Conservation (phyloP, 331 rosid genomes). For the Stylosanthes scabra region DNA sequence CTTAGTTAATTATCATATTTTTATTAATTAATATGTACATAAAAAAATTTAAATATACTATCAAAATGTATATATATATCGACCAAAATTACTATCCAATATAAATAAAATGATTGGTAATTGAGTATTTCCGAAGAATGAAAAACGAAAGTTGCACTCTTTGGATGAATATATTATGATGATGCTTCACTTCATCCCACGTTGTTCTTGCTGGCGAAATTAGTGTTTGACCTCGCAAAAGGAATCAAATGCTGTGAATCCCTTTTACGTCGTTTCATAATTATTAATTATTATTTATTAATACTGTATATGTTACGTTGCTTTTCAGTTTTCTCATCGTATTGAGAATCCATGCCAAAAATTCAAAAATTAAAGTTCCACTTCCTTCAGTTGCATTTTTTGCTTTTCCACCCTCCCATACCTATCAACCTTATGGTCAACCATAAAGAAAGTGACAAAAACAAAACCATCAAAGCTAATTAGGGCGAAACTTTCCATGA, state of each 20-base stretch:
- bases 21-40: too few species aligned
- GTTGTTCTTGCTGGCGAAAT: slow-evolving; percentile 1
- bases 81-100: too few species aligned
- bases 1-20: too few species aligned
- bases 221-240: slow-evolving; percentile 37
- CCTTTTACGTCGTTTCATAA: slow-evolving; percentile 25
- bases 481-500: slow-evolving; percentile 24
- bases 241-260: slow-evolving; percentile 20
- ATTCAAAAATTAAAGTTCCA: slow-evolving; percentile 12
- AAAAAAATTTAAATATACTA: too few species aligned
- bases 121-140: neutral
- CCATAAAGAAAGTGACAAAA: slow-evolving; percentile 33
- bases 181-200: slow-evolving; percentile 14
- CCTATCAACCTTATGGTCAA: slow-evolving; percentile 25
- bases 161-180: slow-evolving; percentile 26
- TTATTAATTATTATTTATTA: neutral
- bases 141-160: neutral
- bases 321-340: neutral
- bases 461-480: neutral
- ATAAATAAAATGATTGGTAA: too few species aligned
- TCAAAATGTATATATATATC: too few species aligned
- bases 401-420: neutral
- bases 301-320: neutral
- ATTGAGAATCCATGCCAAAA: slow-evolving; percentile 29
- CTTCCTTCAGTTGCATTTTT: neutral